phyloP scores from a whole-genome alignment of 1,284 basidiomycete genomes.

The Ceratobasidium sp. region DNA sequence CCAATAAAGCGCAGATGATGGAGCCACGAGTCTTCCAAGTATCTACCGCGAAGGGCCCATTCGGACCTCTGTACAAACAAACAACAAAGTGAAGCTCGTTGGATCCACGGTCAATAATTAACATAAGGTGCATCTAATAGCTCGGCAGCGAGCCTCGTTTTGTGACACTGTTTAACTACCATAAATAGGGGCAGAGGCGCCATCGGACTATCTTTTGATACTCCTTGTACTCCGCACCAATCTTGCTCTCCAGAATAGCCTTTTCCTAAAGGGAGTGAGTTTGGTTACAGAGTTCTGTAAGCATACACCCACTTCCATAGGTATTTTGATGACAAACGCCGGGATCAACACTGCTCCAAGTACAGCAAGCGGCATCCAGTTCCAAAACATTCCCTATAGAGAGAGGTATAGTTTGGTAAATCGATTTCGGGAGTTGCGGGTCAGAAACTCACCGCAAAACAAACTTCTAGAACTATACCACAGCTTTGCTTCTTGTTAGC shows the following conservation, averaged over 20 bases:
- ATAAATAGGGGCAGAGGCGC: constrained; percentile 21
- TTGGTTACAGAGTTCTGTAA: not conserved
- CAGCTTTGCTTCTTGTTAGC: not conserved
- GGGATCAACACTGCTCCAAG: not conserved
- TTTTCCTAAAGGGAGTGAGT: constrained; percentile 1
- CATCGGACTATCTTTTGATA: constrained; percentile 27
- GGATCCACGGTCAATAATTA: no score
- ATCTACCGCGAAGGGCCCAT: no score
- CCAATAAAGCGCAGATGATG: no score
- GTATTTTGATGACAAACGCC: constrained; percentile 29
- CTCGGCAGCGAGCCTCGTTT: no score
- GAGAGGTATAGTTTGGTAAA: not conserved
- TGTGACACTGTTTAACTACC: no score
- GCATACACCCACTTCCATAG: not conserved
- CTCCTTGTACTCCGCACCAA: constrained; percentile 15
- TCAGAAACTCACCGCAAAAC: not conserved
- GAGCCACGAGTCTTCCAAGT: no score
- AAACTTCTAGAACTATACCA: constrained; percentile 11
- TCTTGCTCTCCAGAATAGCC: constrained; percentile 19
- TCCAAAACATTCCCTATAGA: constrained; percentile 31
- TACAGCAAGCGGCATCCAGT: constrained; percentile 12
- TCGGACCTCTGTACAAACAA: no score
- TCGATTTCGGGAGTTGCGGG: no score
- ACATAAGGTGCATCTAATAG: no score
- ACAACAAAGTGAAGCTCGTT: no score